Percentiles rank a stretch among this genome's conserved stretches.
Evolutionary conservation across 2,329 filamentous ascomycete genomes (phyloP).

Genomic region (Orbilia javanica): DNA sequence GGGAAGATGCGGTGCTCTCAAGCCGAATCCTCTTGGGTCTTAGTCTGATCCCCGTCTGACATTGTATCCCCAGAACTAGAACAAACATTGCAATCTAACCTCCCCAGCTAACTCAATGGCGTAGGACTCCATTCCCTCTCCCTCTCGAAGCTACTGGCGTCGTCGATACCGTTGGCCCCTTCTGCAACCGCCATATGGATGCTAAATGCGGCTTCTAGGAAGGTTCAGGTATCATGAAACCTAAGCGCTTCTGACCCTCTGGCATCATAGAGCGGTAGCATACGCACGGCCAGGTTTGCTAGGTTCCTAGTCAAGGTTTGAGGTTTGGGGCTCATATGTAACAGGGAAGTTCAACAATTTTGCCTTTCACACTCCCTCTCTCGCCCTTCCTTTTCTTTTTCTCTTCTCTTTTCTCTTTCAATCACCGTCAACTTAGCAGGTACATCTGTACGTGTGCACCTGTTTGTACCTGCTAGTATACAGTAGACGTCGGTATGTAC

Average conservation of each 20-base stretch:
- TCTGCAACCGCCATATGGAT: neutral
- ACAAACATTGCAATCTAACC: constrained; percentile 3
- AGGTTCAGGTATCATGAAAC: neutral
- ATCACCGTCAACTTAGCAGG: neutral
- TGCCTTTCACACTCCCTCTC: no score
- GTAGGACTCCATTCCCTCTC: neutral
- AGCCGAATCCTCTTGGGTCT: neutral
- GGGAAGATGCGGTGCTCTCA: neutral
- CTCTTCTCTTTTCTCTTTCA: constrained; percentile 6
- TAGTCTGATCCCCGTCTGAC: constrained; percentile 14
- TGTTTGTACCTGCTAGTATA: constrained; percentile 33
- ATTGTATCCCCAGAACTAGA: constrained; percentile 14
- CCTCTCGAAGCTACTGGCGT: neutral
- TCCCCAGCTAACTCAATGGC: constrained; percentile 11
- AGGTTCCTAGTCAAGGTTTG: constrained; percentile 55
- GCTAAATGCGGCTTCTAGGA: constrained; percentile 1
- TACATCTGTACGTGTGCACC: neutral
- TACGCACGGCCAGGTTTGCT: neutral
- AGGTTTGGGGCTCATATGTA: constrained; percentile 14
- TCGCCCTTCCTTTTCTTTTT: constrained; percentile 2
- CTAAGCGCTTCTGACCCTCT: neutral
- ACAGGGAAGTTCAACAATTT: constrained; percentile 37
- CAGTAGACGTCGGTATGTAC: constrained; percentile 3
- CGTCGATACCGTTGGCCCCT: neutral
- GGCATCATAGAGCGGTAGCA: neutral